These are phyloP conservation scores for Penicillium digitatum DNA, from an alignment of 2,329 filamentous ascomycete genomes.

Conservation along the genomic window DNA sequence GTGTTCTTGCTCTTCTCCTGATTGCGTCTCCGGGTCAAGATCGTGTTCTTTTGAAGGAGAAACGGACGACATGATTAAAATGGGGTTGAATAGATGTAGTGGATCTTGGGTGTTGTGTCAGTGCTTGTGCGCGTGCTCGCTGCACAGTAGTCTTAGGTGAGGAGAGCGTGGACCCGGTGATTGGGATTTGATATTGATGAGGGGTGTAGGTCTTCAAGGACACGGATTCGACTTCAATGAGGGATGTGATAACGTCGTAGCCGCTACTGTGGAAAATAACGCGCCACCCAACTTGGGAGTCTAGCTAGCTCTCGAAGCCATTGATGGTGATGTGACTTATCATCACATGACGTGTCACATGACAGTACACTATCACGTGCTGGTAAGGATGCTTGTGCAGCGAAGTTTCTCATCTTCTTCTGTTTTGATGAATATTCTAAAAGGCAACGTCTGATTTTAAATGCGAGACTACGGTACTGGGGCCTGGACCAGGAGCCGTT, in stretches of 20 bases:
- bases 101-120: slow-evolving; percentile 33
- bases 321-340: slow-evolving; percentile 23
- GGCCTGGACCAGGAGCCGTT: not conserved
- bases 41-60: slow-evolving; percentile 84
- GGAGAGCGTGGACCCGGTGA: slow-evolving; percentile 23
- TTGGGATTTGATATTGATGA: slow-evolving; percentile 32
- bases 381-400: accelerated
- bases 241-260: slow-evolving; percentile 14
- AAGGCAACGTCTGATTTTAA: not conserved
- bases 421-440: not conserved
- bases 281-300: slow-evolving; percentile 16
- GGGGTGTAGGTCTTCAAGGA: slow-evolving; percentile 20
- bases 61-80: slow-evolving; percentile 82
- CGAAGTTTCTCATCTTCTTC: not conserved
- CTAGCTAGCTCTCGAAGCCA: slow-evolving; percentile 6
- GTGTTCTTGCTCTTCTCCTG: slow-evolving; percentile 84
- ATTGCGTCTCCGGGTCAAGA: slow-evolving; percentile 88
- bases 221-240: slow-evolving; percentile 11
- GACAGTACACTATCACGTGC: not conserved
- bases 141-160: slow-evolving; percentile 34
- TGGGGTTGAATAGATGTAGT: slow-evolving; percentile 35
- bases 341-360: not conserved
- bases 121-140: slow-evolving; percentile 33
- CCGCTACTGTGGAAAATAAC: slow-evolving; percentile 25
- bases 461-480: not conserved